Evolutionary conservation across 768 basidiomycete genomes (phyloP), one percentile per base, ranked within the genome.

Genomic region (Serpula lacrymans): DNA sequence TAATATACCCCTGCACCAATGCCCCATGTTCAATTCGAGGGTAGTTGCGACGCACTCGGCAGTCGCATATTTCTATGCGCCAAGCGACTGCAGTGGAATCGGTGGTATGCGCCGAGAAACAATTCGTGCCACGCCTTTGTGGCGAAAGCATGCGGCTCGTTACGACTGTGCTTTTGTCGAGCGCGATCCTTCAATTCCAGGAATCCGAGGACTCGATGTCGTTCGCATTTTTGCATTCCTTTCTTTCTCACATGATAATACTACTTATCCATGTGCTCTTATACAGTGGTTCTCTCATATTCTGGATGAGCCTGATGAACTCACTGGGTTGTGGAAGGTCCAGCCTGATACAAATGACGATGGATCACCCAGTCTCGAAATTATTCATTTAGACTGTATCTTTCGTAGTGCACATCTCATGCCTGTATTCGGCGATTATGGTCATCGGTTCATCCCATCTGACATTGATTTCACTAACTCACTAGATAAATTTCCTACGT

Each of bases 251-350:
- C 23, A 30, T 29, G n/a, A 26, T 16, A 14, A 16, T 6, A 24
- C 23, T 4, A 12, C 9, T 16, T 47, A 45, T 13, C 18, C 35
- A 4, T 47, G 46, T 21, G 30, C 42, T 10, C 13, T 44, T 2
- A 21, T 47, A 6, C 29, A 24, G 12, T 47, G 43, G 42, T 47
- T 37, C 14, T 10, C 21, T 9, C 7, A 8, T 8, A 34, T 43
- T 9, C 23, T 29, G 3, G 33, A 43, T 16, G 7, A 5, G 9
- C 45, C 32, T 13, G 41, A 43, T 26, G 34, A 37, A 44, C 16
- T 21, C n/a, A 44, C 29, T 3, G 46, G 46, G 16, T 38, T 47
- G 44, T 47, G 46, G 46, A 29, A 44, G 17, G 45, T 47, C 6
- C 43, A 28, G 20, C 42, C 34, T 2, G 51, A 58, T 14, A 38